These are phyloP conservation scores for Amaranthus tricolor DNA, from an alignment of 179 eudicot species.

Conservation along the genomic window DNA sequence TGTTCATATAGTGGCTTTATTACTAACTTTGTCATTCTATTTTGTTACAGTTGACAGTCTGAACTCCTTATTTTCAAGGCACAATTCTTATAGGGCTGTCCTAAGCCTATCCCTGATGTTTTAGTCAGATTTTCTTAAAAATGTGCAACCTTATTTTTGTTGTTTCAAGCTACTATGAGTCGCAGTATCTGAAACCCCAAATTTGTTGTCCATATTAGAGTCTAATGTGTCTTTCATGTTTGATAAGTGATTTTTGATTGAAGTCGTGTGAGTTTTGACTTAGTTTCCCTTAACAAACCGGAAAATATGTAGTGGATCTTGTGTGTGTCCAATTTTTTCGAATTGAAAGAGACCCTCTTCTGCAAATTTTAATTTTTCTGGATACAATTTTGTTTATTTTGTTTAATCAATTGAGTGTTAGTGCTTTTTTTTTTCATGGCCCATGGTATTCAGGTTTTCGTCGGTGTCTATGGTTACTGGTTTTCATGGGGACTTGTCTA, in stretches of 20 bases:
- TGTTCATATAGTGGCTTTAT: neutral
- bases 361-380: neutral
- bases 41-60: neutral
- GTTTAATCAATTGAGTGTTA: slow-evolving; percentile 1
- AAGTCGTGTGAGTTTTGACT: slow-evolving; percentile 2
- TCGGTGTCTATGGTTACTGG: slow-evolving; percentile 34
- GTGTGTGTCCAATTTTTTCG: neutral
- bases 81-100: neutral
- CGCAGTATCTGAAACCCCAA: neutral
- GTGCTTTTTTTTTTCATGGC: neutral
- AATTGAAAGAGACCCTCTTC: slow-evolving; percentile 3
- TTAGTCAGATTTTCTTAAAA: neutral
- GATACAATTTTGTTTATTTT: slow-evolving; percentile 3
- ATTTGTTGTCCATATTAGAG: neutral
- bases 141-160: neutral
- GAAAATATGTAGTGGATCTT: neutral
- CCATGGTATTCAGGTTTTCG: slow-evolving; percentile 47
- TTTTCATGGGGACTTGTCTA: slow-evolving; percentile 25
- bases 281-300: neutral
- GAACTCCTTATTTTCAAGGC: neutral
- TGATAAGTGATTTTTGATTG: slow-evolving; percentile 2
- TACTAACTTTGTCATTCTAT: neutral
- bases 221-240: neutral
- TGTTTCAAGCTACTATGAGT: neutral
- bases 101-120: neutral